These are phyloP conservation scores for Boletus eberwhitei DNA, from an alignment of 768 basidiomycete species.

Conservation along the genomic window DNA sequence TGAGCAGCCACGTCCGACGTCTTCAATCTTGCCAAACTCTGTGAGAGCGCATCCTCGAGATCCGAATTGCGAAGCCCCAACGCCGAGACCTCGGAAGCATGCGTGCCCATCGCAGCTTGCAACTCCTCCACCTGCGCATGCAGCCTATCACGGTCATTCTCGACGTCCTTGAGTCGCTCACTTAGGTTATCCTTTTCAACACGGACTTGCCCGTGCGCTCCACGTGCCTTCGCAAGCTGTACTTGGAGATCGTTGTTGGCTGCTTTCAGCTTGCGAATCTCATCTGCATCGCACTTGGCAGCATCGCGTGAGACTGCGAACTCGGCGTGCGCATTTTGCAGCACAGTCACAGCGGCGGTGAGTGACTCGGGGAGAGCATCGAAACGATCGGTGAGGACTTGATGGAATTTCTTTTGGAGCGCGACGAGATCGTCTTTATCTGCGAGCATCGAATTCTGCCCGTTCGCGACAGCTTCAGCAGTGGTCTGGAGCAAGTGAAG, in stretches of 20 bases:
- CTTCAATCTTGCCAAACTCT: slow-evolving; percentile 69
- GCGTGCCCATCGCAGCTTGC: slow-evolving; percentile 41
- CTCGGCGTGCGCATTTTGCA: slow-evolving; percentile 63
- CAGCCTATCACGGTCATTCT: slow-evolving; percentile 64
- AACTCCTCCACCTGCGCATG: slow-evolving; percentile 54
- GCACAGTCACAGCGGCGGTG: slow-evolving; percentile 45
- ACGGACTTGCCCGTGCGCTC: slow-evolving; percentile 71
- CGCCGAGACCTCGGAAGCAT: slow-evolving; percentile 43
- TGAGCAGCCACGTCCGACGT: slow-evolving; percentile 67
- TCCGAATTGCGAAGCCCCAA: slow-evolving; percentile 53
- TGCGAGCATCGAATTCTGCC: slow-evolving; percentile 46
- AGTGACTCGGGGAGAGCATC: slow-evolving; percentile 58
- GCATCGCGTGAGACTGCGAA: slow-evolving; percentile 55
- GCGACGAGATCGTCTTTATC: slow-evolving; percentile 48
- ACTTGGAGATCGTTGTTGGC: slow-evolving; percentile 67
- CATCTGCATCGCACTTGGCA: slow-evolving; percentile 63
- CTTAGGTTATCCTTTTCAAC: slow-evolving; percentile 75
- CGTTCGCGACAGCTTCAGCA: slow-evolving; percentile 47
- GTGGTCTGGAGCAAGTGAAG: slow-evolving; percentile 46
- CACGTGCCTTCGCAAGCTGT: slow-evolving; percentile 73
- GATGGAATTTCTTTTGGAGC: slow-evolving; percentile 51
- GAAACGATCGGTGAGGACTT: slow-evolving; percentile 52
- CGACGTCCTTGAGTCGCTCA: slow-evolving; percentile 58
- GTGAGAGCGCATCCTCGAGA: slow-evolving; percentile 69
- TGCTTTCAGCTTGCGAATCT: slow-evolving; percentile 52